Base-by-base conservation (phyloP, 331 rosid genomes). In the Prunus yedoensis region DNA sequence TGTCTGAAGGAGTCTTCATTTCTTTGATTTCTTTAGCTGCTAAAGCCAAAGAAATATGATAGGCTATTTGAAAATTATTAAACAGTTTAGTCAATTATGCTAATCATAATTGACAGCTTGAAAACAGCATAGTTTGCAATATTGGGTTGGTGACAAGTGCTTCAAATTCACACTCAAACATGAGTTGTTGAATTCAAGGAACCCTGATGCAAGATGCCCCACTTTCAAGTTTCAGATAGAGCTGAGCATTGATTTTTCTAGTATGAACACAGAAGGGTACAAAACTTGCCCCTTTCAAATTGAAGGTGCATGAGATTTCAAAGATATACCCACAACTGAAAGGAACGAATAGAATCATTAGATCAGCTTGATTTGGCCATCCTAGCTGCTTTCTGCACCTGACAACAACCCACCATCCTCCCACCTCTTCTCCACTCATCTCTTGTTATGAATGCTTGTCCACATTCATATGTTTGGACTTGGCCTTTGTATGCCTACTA, bases 351-450 rank as follows among this genome's bases (percentile, higher is more conserved):
- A 7, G 32, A 45, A 70, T 72, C 4, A 57, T 53, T 20, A 83
- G 81, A 88, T 90, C 87, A 78, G 17, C 43, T 61, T 81, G 91
- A 88, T 70, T 47, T 76, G 18, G 47, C 60, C 14, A 49, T 79
- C 47, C 70, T 38, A 79, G 23, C 95, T 73, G 75, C 80, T 46
- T 51, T 53, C 67, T 83, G 57, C 83, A 53, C 47, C 75, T 71
- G 86, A 90, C 12, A 78, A 69, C 71, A 50, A 79, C 84, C 23
- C 53, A 10, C 54, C 85, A 79, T 57, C 92, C 62, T 56, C 89
- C 58, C 46, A 1, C 32, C 60, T 28, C 49, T 59, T 46, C 17
- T 13, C 41, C 43, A 57, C 35, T 32, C 17, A 51, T 10, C 62
- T 25, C 45, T 18, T 18, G n/a, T 7, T 38, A 38, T 38, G 43